phyloP scores from a whole-genome alignment of 2,329 filamentous ascomycete species.

The Sarocladiaceae sp. region DNA sequence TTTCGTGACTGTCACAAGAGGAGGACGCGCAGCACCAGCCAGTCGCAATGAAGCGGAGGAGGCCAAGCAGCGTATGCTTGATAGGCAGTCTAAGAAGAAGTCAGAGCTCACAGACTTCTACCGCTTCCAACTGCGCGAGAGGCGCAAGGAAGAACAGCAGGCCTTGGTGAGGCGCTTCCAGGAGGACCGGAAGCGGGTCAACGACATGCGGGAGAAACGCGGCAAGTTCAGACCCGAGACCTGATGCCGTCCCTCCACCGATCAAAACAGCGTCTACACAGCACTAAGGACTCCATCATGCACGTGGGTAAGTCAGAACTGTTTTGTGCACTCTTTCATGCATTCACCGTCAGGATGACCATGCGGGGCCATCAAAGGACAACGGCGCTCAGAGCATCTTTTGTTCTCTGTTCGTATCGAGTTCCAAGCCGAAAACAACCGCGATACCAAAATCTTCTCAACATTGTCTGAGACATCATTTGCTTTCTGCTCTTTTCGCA shows the following conservation, averaged over 20 bases:
- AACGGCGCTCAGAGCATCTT: slow-evolving; percentile 5
- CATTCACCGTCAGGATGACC: slow-evolving; percentile 37
- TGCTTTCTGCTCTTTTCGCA: neutral
- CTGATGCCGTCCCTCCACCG: slow-evolving; percentile 18
- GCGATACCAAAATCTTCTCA: slow-evolving; percentile 61
- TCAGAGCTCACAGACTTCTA: slow-evolving; percentile 69
- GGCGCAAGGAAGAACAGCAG: slow-evolving; percentile 67
- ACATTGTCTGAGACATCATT: slow-evolving; percentile 44
- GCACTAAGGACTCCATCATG: neutral
- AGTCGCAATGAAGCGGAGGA: slow-evolving; percentile 64
- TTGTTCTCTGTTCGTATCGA: neutral
- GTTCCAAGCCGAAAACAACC: slow-evolving; percentile 31
- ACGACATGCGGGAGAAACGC: slow-evolving; percentile 62
- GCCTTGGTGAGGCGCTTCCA: slow-evolving; percentile 66
- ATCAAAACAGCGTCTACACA: neutral
- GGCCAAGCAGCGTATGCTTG: slow-evolving; percentile 50
- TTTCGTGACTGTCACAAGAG: slow-evolving; percentile 84
- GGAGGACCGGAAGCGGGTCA: slow-evolving; percentile 65
- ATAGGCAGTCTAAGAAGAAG: slow-evolving; percentile 57
- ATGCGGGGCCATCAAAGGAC: slow-evolving; percentile 45
- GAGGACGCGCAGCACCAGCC: slow-evolving; percentile 68
- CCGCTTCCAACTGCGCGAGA: slow-evolving; percentile 74
- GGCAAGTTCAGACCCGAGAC: slow-evolving; percentile 53
- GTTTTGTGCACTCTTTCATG: slow-evolving; percentile 11
- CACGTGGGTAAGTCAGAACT: slow-evolving; percentile 7